A percentile compares a stretch with the other conserved stretches of the same genome.
Evolutionary conservation across 2,329 filamentous ascomycete species (phyloP).

Genomic region (Stagonosporopsis cucurbitacearum): DNA sequence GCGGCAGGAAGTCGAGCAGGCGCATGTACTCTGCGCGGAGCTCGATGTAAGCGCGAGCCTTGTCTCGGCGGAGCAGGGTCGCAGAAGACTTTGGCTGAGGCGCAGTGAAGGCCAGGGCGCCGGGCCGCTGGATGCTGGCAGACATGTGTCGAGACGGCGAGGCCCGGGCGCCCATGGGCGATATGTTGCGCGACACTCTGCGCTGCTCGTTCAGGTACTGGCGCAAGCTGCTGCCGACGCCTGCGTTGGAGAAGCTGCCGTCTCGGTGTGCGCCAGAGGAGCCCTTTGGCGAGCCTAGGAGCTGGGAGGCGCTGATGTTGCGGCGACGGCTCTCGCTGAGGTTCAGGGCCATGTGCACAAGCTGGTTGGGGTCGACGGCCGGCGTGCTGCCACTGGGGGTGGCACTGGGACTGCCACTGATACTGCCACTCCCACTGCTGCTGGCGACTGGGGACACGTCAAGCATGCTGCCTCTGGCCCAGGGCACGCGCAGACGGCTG

Average conservation of each 20-base stretch:
- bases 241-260: slow-evolving; percentile 50
- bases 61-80: slow-evolving; percentile 81
- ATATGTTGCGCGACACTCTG: slow-evolving; percentile 65
- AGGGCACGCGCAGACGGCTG: slow-evolving; percentile 28
- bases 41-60: slow-evolving; percentile 84
- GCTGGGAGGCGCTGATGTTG: slow-evolving; percentile 65
- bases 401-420: too few species aligned
- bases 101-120: slow-evolving; percentile 32
- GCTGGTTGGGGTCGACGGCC: slow-evolving; percentile 84
- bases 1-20: slow-evolving; percentile 78
- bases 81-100: slow-evolving; percentile 68
- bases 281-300: slow-evolving; percentile 58
- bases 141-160: slow-evolving; percentile 45
- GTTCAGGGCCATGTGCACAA: slow-evolving; percentile 90
- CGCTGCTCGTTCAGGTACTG: slow-evolving; percentile 77
- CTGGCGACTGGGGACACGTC: slow-evolving; percentile 11
- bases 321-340: slow-evolving; percentile 79
- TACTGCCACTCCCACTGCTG: too few species aligned
- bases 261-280: slow-evolving; percentile 52
- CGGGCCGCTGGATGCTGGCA: slow-evolving; percentile 32
- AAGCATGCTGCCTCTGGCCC: slow-evolving; percentile 25
- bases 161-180: slow-evolving; percentile 58
- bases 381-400: slow-evolving; percentile 18
- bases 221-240: slow-evolving; percentile 65
- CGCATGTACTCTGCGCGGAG: slow-evolving; percentile 84